phyloP scores from a whole-genome alignment of 1,284 basidiomycete species.

The Tylopilus microsporus region DNA sequence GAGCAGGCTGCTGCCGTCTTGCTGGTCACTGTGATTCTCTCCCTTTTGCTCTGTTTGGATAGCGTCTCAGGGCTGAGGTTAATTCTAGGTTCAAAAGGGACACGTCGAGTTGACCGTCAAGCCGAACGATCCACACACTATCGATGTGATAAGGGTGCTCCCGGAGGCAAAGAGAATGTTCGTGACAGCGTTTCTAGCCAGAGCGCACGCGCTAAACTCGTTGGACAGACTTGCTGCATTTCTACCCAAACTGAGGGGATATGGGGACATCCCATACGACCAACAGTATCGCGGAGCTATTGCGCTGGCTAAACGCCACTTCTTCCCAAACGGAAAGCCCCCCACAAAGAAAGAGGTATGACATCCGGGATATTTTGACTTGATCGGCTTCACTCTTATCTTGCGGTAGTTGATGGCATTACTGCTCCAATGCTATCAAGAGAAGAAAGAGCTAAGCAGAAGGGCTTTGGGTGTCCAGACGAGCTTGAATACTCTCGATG shows the following conservation, averaged over 20 bases:
- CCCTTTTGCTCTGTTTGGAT: neutral
- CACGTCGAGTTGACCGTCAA: constrained; percentile 23
- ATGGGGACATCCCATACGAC: constrained; percentile 28
- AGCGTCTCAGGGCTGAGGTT: neutral
- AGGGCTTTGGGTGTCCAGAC: constrained; percentile 24
- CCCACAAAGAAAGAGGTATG: constrained; percentile 27
- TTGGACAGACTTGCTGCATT: constrained; percentile 26
- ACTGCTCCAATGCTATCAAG: constrained; percentile 26
- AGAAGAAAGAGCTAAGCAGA: constrained; percentile 16
- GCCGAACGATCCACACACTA: constrained; percentile 16
- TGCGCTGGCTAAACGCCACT: constrained; percentile 28
- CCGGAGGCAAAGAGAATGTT: constrained; percentile 25
- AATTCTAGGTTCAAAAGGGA: constrained; percentile 25
- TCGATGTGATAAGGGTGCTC: constrained; percentile 26
- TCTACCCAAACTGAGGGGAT: constrained; percentile 30
- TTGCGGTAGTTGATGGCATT: constrained; percentile 23
- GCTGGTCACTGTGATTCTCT: constrained; percentile 18
- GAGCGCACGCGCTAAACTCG: constrained; percentile 1
- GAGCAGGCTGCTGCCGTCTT: constrained; percentile 26
- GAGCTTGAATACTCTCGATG: constrained; percentile 11
- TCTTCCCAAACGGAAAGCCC: constrained; percentile 25
- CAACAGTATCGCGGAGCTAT: constrained; percentile 28
- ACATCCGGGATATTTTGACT: neutral
- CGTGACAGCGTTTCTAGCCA: constrained; percentile 1
- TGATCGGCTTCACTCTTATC: constrained; percentile 8